A percentile compares a stretch with the other conserved stretches of the same genome.
Conservation (phyloP, 257 asterid species). For the Plantago elongata region DNA sequence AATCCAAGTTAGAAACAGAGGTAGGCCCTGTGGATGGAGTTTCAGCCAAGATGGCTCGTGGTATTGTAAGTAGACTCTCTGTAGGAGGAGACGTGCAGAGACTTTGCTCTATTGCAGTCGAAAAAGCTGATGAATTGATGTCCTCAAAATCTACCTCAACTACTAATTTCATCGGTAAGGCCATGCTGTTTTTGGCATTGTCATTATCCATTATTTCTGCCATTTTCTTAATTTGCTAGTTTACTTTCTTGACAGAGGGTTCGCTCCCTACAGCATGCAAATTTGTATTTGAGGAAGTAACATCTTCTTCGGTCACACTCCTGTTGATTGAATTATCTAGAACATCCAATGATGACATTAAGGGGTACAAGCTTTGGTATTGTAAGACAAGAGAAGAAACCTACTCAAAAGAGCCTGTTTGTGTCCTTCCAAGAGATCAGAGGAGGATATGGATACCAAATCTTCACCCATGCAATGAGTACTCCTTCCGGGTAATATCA, state of each 20-base stretch:
- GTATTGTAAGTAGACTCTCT: constrained; percentile 70
- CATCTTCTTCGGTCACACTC: constrained; percentile 60
- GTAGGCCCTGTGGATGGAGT: constrained; percentile 64
- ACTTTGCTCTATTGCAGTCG: constrained; percentile 61
- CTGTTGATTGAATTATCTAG: constrained; percentile 60
- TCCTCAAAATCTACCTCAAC: constrained; percentile 35
- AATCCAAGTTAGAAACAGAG: constrained; percentile 62
- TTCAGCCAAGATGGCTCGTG: constrained; percentile 67
- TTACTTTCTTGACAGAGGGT: constrained; percentile 51
- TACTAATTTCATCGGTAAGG: constrained; percentile 40
- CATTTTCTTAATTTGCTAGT: constrained; percentile 11
- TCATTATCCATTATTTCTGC: constrained; percentile 15
- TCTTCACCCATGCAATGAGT: constrained; percentile 78
- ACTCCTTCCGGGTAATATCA: constrained; percentile 68
- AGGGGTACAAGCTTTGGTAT: constrained; percentile 91
- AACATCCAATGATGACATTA: constrained; percentile 36
- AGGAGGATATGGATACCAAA: constrained; percentile 70
- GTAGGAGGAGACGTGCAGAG: constrained; percentile 53
- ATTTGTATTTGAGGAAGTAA: constrained; percentile 74
- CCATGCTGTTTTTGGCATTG: constrained; percentile 16
- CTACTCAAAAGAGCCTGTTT: constrained; percentile 62
- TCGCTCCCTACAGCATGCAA: constrained; percentile 84
- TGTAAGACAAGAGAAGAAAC: constrained; percentile 65
- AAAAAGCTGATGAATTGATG: constrained; percentile 55
- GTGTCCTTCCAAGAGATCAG: constrained; percentile 63